Percentiles rank a stretch among this genome's conserved stretches.
Conservation (phyloP, 1,284 basidiomycete genomes). For the Apiotrichum gamsii region DNA sequence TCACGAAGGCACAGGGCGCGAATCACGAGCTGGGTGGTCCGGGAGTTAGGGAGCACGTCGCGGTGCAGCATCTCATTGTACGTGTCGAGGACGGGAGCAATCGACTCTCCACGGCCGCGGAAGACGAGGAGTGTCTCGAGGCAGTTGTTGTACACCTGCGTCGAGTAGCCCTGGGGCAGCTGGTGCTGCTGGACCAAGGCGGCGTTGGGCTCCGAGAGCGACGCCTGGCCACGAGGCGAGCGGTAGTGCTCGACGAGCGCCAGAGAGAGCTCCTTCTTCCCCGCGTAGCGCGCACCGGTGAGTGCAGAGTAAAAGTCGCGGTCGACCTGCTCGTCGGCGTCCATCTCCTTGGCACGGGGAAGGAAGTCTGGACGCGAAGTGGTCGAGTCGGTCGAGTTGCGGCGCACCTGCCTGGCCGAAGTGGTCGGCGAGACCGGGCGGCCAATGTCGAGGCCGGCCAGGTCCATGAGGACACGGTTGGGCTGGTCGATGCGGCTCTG, state of each 20-base stretch:
- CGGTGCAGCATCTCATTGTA: conserved; percentile 71
- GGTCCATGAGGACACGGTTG: conserved; percentile 39
- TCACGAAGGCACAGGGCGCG: conserved; percentile 66
- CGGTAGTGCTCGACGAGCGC: conserved; percentile 29
- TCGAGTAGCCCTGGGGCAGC: conserved; percentile 28
- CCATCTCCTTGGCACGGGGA: neutral
- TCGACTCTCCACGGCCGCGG: conserved; percentile 55
- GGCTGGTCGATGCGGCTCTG: conserved; percentile 22
- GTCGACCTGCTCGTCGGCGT: neutral
- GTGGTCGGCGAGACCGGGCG: conserved; percentile 5
- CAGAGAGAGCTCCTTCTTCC: neutral
- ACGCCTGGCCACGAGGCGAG: conserved; percentile 4
- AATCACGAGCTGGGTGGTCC: conserved; percentile 68
- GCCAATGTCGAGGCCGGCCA: conserved; percentile 35
- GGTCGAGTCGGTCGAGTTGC: conserved; percentile 30
- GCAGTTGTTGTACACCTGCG: conserved; percentile 60
- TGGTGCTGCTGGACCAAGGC: conserved; percentile 23
- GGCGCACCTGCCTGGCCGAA: conserved; percentile 14
- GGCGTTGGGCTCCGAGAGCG: conserved; percentile 15
- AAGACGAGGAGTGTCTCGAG: conserved; percentile 55
- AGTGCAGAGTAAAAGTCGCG: neutral
- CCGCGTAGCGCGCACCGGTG: neutral
- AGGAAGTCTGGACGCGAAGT: conserved; percentile 10
- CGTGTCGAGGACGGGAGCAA: conserved; percentile 59
- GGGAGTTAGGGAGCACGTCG: conserved; percentile 59